Evolutionary conservation across 495 filamentous ascomycete species (phyloP).

Genomic region (Neurospora tetraspora): DNA sequence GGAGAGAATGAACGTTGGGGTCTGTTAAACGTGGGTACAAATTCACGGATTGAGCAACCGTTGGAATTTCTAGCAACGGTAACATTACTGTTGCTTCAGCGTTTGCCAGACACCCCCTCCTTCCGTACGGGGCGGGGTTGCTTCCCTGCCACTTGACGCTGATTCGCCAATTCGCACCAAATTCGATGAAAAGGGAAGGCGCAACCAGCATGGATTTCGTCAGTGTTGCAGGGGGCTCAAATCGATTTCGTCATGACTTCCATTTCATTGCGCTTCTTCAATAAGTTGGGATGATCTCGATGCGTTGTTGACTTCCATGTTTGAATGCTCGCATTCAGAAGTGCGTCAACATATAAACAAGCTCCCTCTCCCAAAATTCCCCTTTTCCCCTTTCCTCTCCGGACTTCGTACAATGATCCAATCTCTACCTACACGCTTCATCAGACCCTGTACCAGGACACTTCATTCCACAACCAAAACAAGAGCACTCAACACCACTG

Average conservation of each 20-base stretch:
- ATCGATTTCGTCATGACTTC: neutral
- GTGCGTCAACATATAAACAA: neutral
- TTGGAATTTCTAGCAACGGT: too few relatives aligned
- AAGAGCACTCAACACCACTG: neutral
- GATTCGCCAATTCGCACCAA: neutral
- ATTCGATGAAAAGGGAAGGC: neutral
- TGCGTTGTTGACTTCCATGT: neutral
- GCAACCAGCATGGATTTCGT: neutral
- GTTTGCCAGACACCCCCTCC: too few relatives aligned
- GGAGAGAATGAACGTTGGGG: too few relatives aligned
- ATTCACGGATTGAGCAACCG: too few relatives aligned
- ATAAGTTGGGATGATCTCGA: neutral
- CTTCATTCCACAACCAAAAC: neutral
- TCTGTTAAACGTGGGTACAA: too few relatives aligned
- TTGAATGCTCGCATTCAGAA: neutral
- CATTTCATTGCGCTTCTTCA: neutral
- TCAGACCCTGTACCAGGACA: neutral
- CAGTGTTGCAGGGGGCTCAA: neutral
- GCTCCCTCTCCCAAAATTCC: neutral
- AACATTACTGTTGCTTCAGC: too few relatives aligned
- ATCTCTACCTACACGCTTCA: neutral
- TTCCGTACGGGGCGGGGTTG: neutral
- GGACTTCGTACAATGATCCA: neutral
- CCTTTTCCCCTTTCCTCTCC: neutral
- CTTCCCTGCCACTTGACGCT: neutral